A percentile compares a stretch with the other conserved stretches of the same genome.
Conservation (phyloP, 2,329 filamentous ascomycete genomes). For the Apiospora malaysiana region DNA sequence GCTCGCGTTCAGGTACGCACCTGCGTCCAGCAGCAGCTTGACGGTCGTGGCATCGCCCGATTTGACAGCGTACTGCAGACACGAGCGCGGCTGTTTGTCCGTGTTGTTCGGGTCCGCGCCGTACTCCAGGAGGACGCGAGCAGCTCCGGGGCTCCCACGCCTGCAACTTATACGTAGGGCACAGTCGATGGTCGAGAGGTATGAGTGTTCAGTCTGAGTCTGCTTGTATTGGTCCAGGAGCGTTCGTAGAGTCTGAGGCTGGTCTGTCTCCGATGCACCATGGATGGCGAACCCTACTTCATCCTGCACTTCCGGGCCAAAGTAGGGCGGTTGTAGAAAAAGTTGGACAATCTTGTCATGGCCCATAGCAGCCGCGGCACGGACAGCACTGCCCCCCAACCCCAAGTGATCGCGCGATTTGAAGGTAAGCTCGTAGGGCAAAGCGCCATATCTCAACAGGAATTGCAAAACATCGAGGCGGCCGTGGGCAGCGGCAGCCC, state of each 20-base stretch:
- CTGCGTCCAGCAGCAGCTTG: slow-evolving; percentile 1
- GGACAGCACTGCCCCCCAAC: background rate
- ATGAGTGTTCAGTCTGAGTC: background rate
- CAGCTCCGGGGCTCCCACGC: background rate
- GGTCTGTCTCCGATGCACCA: background rate
- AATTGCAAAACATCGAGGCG: background rate
- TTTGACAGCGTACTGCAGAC: background rate
- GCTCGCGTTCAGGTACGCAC: background rate
- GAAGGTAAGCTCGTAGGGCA: slow-evolving; percentile 2
- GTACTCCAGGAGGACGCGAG: slow-evolving; percentile 10
- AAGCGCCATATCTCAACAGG: background rate
- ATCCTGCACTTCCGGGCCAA: background rate
- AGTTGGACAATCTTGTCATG: background rate
- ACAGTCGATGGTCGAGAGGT: background rate
- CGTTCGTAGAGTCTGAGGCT: slow-evolving; percentile 5
- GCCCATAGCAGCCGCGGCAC: slow-evolving; percentile 6
- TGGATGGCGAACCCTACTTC: background rate
- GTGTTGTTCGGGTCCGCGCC: slow-evolving; percentile 5
- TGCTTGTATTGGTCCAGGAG: background rate
- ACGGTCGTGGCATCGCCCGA: background rate
- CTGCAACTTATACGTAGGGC: background rate
- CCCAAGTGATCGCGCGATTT: background rate
- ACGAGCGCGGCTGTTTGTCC: background rate
- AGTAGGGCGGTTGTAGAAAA: background rate
- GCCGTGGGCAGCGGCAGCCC: slow-evolving; percentile 5